Evolutionary conservation across 768 basidiomycete species (phyloP), one percentile per base, ranked within the genome.

Genomic region (Calocera viscosa): DNA sequence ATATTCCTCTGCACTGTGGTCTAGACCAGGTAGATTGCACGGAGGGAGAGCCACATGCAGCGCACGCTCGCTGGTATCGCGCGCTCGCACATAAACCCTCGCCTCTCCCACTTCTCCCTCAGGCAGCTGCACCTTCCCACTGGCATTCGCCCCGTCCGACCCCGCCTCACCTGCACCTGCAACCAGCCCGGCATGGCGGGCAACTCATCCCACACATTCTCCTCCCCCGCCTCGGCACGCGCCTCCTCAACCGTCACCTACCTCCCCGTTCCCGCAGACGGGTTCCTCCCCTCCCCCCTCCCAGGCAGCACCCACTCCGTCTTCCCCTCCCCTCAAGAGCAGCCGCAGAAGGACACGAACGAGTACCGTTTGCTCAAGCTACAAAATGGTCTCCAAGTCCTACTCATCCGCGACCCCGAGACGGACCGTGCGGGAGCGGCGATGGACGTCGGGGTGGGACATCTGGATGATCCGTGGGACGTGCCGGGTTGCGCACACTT

Each of bases 401-500:
- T 88, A 70, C 76, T 99, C 28, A 81, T 98, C 16, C 87, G 87
- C 66, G 95, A 99, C 74, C 77, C 83, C 0, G 86, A 85, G 69
- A 86, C 94, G 3, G 96, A 99, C 78, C 96, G 94, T 77, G 90
- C 92, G 12, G 91, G 94, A 0, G 96, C 95, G 1, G 91, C 91
- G 73, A 81, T 99, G 72, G 91, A 95, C 76, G 93, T 98, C 64
- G 87, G 88, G 38, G 94, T 97, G 1, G 96, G 96, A 2, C 94
- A 98, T 76, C 76, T 99, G 65, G 85, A 83, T 49, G 96, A 99
- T 76, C 96, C 96, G 30, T 60, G 53, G 53, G 92, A 95, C 73
- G 89, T 94, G 83, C 93, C 90, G 11, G 93, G 93, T 12, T 81
- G 94, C 49, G 93, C 93, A 63, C 92, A 95, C 76, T 94, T 94